These are phyloP conservation scores for Triangularia verruculosa DNA, from an alignment of 2,329 filamentous ascomycete species.

Conservation along the genomic window DNA sequence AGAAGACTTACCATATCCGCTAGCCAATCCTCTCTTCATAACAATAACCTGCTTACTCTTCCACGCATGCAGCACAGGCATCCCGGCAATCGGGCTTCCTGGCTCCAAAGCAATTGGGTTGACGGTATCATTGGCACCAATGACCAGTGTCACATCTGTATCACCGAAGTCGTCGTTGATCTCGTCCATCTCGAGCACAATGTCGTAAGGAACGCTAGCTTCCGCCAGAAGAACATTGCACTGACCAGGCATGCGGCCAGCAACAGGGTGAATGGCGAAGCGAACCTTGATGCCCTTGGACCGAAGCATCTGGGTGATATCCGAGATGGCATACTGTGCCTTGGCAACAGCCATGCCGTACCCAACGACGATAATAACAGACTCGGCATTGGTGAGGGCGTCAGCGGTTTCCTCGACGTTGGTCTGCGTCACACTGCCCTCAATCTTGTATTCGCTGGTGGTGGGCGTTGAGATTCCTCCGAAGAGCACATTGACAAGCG, in stretches of 20 bases:
- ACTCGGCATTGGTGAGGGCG: conserved; percentile 70
- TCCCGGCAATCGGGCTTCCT: conserved; percentile 80
- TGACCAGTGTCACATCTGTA: conserved; percentile 83
- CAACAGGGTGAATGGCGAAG: conserved; percentile 87
- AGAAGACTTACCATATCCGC: conserved; percentile 68
- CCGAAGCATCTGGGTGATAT: conserved; percentile 74
- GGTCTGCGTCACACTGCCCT: conserved; percentile 75
- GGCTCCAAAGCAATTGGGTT: conserved; percentile 86
- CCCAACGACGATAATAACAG: conserved; percentile 84
- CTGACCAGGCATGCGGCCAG: conserved; percentile 88
- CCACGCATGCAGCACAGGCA: conserved; percentile 90
- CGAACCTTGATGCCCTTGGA: conserved; percentile 75
- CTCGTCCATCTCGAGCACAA: conserved; percentile 93
- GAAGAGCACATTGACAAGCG: conserved; percentile 84
- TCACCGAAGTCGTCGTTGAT: conserved; percentile 90
- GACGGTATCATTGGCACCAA: conserved; percentile 89
- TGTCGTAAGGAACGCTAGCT: conserved; percentile 84
- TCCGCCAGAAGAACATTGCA: conserved; percentile 90
- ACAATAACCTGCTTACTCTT: conserved; percentile 91
- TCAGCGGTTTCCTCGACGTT: conserved; percentile 79
- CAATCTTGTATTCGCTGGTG: conserved; percentile 67
- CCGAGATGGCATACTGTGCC: conserved; percentile 84
- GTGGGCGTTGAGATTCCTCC: conserved; percentile 70
- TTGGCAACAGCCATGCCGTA: conserved; percentile 96
- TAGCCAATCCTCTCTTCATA: conserved; percentile 89